A percentile compares a stretch with the other conserved stretches of the same genome.
Evolutionary conservation across 371 early-diverging fungal genomes (phyloP).

Genomic region (Apophysomyces trapeziformis): DNA sequence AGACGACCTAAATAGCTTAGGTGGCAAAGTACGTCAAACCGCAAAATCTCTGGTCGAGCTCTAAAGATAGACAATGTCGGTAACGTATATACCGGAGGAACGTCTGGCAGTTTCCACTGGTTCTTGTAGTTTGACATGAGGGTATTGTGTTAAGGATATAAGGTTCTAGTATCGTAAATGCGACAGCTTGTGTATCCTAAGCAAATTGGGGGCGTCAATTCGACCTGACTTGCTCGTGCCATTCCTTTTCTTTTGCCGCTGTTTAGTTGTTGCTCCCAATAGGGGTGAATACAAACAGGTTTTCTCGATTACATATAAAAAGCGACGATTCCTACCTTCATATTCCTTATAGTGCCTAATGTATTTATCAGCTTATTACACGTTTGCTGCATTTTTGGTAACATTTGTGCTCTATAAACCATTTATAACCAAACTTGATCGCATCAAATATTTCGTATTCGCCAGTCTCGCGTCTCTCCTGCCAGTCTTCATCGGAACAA

Average conservation of each 20-base stretch:
- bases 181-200: neutral
- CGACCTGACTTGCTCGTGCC: constrained; percentile 4
- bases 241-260: constrained; percentile 3
- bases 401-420: constrained; percentile 42
- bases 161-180: neutral
- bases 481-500: constrained; percentile 23
- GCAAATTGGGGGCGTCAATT: neutral
- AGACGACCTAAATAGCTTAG: no score
- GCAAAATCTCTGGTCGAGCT: no score
- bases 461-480: constrained; percentile 36
- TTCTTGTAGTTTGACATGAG: no score
- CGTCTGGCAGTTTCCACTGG: no score
- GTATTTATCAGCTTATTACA: constrained; percentile 34
- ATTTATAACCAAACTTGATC: constrained; percentile 43
- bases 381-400: constrained; percentile 35
- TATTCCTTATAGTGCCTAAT: constrained; percentile 11
- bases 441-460: constrained; percentile 38
- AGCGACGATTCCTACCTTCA: neutral
- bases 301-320: neutral
- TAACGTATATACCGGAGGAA: no score
- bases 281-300: neutral
- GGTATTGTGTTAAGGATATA: neutral
- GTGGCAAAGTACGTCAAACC: no score
- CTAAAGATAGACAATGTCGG: no score
- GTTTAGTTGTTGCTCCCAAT: neutral